A percentile compares a stretch with the other conserved stretches of the same genome.
Conservation (phyloP, 2,329 filamentous ascomycete genomes). For the Pseudogymnoascus sp. region DNA sequence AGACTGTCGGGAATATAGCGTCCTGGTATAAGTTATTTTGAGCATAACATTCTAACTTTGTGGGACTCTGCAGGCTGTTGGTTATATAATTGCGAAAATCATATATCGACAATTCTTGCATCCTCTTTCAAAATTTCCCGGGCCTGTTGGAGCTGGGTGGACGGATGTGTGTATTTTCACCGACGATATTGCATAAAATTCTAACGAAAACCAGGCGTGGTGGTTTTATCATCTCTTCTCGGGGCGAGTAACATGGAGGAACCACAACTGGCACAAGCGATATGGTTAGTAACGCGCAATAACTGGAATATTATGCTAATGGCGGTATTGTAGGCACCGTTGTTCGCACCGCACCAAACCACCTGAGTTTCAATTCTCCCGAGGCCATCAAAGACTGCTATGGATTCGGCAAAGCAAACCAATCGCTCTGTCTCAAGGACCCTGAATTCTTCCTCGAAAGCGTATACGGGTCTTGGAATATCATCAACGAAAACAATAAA, state of each 20-base stretch:
- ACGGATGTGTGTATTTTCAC: constrained; percentile 18
- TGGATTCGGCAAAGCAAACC: constrained; percentile 43
- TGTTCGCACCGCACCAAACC: constrained; percentile 25
- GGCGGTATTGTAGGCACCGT: constrained; percentile 17
- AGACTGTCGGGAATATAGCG: not conserved
- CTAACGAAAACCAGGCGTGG: constrained; percentile 27
- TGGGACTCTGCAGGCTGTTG: not conserved
- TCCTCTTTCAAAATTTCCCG: constrained; percentile 26
- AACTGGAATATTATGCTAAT: not conserved
- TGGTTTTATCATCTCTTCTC: constrained; percentile 12
- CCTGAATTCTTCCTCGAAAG: constrained; percentile 19
- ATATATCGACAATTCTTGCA: constrained; percentile 18
- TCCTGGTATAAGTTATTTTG: not conserved
- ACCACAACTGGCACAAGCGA: constrained; percentile 5
- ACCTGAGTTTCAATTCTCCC: constrained; percentile 33
- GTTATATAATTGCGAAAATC: not conserved
- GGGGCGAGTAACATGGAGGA: constrained; percentile 1
- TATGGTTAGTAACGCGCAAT: not conserved
- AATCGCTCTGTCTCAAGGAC: constrained; percentile 17
- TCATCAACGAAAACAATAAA: constrained; percentile 16
- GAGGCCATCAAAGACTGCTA: constrained; percentile 55
- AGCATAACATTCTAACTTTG: not conserved
- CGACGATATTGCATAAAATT: constrained; percentile 27
- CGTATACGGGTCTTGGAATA: constrained; percentile 20
- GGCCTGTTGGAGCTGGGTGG: constrained; percentile 24